Conservation (phyloP, 306 rosid genomes). For the Dryas octopetala region DNA sequence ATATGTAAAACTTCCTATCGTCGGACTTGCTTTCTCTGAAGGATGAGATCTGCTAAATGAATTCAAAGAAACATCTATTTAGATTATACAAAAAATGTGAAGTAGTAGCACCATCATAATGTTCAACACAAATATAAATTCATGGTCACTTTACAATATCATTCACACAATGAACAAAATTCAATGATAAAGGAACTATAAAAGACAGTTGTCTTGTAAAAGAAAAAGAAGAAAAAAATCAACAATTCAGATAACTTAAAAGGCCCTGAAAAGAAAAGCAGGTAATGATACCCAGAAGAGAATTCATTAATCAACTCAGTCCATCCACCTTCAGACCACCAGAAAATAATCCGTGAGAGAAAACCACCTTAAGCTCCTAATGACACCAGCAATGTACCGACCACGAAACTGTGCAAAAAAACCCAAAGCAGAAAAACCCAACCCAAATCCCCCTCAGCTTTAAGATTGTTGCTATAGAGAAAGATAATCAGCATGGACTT, state of each 20-base stretch:
- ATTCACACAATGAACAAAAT: not conserved
- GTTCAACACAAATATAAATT: not conserved
- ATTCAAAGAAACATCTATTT: conserved; percentile 4
- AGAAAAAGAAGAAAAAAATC: not conserved
- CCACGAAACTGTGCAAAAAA: not conserved
- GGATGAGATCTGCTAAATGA: conserved; percentile 60
- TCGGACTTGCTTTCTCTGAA: conserved; percentile 96
- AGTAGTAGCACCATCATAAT: not conserved
- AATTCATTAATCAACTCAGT: not conserved
- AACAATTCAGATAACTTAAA: not conserved
- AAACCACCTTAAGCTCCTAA: not conserved
- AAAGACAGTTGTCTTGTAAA: no score
- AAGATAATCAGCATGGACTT: not conserved
- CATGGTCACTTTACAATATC: not conserved
- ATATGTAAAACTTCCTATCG: conserved; percentile 73
- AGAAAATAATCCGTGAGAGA: not conserved
- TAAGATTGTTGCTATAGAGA: not conserved
- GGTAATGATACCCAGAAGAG: not conserved
- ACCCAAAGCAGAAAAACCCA: not conserved
- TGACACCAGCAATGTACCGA: not conserved
- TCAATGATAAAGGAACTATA: not conserved
- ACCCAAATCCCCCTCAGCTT: not conserved
- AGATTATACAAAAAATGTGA: not conserved
- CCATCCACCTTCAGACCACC: not conserved
- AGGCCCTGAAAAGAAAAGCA: not conserved